phyloP scores from a whole-genome alignment of 208 protist genomes.

The Lotmaria passim region DNA sequence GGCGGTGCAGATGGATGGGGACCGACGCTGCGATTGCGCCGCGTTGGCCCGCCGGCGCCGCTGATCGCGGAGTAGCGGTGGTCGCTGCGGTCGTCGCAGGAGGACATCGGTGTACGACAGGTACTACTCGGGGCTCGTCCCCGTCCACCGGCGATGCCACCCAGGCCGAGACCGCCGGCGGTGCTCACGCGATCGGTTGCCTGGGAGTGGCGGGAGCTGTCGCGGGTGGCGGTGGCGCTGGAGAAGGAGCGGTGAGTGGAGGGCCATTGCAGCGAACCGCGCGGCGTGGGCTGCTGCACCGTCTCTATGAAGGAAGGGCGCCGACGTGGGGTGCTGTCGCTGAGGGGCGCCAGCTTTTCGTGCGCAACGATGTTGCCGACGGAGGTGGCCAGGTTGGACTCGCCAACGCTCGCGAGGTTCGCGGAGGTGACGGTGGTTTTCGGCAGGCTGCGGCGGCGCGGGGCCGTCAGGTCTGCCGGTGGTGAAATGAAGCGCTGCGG shows the following conservation, averaged over 20 bases:
- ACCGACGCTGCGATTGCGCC: constrained; percentile 8
- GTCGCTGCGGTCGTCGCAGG: constrained; percentile 15
- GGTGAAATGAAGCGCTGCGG: constrained; percentile 17
- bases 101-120: constrained; percentile 31
- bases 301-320: constrained; percentile 26
- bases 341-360: constrained; percentile 9
- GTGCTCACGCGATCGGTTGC: constrained; percentile 12
- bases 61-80: constrained; percentile 9
- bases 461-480: background rate
- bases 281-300: constrained; percentile 29
- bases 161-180: constrained; percentile 5
- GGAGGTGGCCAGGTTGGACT: constrained; percentile 11
- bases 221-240: constrained; percentile 40
- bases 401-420: constrained; percentile 15
- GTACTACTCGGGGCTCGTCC: constrained; percentile 23
- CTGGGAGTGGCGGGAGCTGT: constrained; percentile 45
- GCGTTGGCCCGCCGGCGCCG: background rate
- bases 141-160: background rate
- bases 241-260: constrained; percentile 48
- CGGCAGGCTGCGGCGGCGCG: constrained; percentile 10
- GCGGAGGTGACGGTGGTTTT: constrained; percentile 33
- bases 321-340: constrained; percentile 21
- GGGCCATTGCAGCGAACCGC: constrained; percentile 45
- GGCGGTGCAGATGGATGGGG: constrained; percentile 15
- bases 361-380: background rate